Conservation (phyloP, 2,329 filamentous ascomycete genomes). For the Pochonia chlamydosporia region DNA sequence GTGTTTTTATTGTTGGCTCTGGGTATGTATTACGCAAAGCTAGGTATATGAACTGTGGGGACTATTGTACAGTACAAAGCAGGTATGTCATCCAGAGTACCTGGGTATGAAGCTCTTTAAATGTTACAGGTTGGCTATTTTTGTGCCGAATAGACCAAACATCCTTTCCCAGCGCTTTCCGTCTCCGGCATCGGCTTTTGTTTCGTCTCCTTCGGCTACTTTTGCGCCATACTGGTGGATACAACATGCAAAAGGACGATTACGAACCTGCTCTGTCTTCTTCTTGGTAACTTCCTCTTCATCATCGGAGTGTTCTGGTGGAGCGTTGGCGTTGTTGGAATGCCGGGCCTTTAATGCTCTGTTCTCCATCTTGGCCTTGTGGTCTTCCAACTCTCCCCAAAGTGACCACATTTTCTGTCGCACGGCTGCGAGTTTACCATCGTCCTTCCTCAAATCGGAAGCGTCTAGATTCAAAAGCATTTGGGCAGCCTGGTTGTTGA, state of each 20-base stretch:
- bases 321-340: not conserved
- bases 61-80: too few relatives aligned
- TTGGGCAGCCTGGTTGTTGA: constrained; percentile 53
- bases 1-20: too few relatives aligned
- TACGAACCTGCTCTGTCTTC: constrained; percentile 29
- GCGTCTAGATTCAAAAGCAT: constrained; percentile 44
- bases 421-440: constrained; percentile 43
- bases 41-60: not conserved
- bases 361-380: constrained; percentile 34
- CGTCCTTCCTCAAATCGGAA: constrained; percentile 48
- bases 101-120: too few relatives aligned
- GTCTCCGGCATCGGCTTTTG: constrained; percentile 37
- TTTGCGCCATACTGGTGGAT: constrained; percentile 64
- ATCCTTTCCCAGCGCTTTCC: constrained; percentile 53
- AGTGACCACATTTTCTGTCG: constrained; percentile 68
- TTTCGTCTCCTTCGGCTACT: constrained; percentile 31
- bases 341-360: constrained; percentile 3
- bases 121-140: constrained; percentile 31
- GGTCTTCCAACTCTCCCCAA: constrained; percentile 82
- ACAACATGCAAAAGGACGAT: constrained; percentile 63
- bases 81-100: too few relatives aligned
- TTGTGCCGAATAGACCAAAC: constrained; percentile 61
- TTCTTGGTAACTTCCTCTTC: constrained; percentile 2
- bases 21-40: too few relatives aligned
- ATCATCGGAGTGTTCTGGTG: constrained; percentile 11